Evolutionary conservation across 805 yeast species (phyloP), one percentile per base, ranked within the genome.

Genomic region (Wickerhamomyces bisporus): DNA sequence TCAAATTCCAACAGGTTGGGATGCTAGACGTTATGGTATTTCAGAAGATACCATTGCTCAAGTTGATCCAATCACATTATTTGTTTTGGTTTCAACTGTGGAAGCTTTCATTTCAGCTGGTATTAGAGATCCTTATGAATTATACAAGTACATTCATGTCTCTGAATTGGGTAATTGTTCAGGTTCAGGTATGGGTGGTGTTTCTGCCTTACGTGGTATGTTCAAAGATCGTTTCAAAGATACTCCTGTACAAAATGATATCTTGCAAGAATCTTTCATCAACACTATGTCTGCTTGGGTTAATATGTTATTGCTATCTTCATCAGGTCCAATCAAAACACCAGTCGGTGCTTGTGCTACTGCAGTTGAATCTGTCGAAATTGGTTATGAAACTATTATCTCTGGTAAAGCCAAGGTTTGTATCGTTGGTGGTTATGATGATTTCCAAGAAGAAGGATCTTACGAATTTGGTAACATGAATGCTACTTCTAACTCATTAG

Each of bases 151-250:
- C 62, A 95, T 94, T 35, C 99, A 93, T 65, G 95, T 93, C 41
- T 88, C 98, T 33, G 98, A 93, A 68, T 88, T 93, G 52, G 99
- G 98, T 72, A 94, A 91, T 77, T 89, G 98, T 76, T 84, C 96
- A 34, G 99, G 99, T 72, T 88, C 97, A 40, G 99, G 99, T 79
- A 91, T 93, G 95, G 99, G 99, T 69, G 99, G 99, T 82, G 94
- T 91, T 55, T 64, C 84, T 53, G 98, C 99, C 37, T 70, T 93
- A 60, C 86, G 94, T 65, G 97, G 96, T 55, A 93, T 93, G 98
- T 93, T 88, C 75, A 88, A 77, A 66, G 96, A 91, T 60, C 81
- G 99, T 70, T 93, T 75, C 71, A 70, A 77, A 53, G 99, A 93
- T 63, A 73, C 73, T 66, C 96, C 96, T 39, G 96, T 89, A 39